phyloP scores from a whole-genome alignment of 257 asterid genomes.

The Solanum medicagineum region DNA sequence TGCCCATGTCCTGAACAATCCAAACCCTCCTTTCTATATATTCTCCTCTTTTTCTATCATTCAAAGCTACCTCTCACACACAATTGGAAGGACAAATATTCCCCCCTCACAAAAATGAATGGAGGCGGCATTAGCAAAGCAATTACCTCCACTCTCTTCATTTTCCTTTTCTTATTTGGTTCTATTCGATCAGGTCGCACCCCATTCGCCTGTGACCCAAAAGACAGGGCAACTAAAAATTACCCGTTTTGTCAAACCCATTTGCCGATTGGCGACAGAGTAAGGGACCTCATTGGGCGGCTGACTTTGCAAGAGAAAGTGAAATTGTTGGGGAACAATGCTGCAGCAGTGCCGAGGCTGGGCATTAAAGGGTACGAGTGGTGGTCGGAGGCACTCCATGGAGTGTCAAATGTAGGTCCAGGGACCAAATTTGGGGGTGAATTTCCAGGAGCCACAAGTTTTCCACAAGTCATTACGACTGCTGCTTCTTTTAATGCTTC shows the following conservation, averaged over 20 bases:
- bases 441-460: conserved; percentile 80
- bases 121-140: neutral
- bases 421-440: conserved; percentile 68
- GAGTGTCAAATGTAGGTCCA: conserved; percentile 71
- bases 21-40: neutral
- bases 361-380: conserved; percentile 68
- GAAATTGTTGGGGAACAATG: conserved; percentile 37
- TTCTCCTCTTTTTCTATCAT: neutral
- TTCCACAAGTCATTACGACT: conserved; percentile 75
- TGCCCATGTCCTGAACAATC: neutral
- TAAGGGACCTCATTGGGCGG: conserved; percentile 46
- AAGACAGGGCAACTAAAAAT: conserved; percentile 13
- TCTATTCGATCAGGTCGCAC: conserved; percentile 15
- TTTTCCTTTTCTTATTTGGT: neutral
- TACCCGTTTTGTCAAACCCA: conserved; percentile 41
- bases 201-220: conserved; percentile 61
- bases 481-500: conserved; percentile 86
- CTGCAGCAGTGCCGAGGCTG: conserved; percentile 58
- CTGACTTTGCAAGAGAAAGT: conserved; percentile 75
- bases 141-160: neutral
- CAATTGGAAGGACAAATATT: neutral
- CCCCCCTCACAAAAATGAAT: neutral
- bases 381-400: conserved; percentile 98
- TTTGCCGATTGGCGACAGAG: conserved; percentile 34
- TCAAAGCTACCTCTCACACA: neutral